Conservation (phyloP, 208 protist genomes). For the Phytomonas francai region DNA sequence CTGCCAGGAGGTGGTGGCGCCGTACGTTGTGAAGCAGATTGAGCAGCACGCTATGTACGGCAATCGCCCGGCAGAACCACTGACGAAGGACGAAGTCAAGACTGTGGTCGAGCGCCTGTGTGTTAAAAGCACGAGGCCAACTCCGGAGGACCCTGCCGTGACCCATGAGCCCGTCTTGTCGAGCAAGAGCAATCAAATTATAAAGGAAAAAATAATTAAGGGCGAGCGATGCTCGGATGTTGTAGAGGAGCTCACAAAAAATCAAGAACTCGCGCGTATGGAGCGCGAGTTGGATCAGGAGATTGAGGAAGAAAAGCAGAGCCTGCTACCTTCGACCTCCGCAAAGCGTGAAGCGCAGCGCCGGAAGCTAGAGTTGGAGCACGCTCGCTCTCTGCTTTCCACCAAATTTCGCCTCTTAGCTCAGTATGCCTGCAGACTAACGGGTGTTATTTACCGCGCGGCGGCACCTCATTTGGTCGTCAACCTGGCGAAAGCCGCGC, state of each 20-base stretch:
- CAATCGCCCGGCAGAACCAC: slow-evolving; percentile 3
- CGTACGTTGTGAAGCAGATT: slow-evolving; percentile 47
- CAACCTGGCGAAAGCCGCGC: slow-evolving; percentile 37
- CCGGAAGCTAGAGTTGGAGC: slow-evolving; percentile 29
- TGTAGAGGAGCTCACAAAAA: slow-evolving; percentile 28
- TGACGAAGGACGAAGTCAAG: slow-evolving; percentile 28
- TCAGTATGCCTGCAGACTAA: slow-evolving; percentile 11
- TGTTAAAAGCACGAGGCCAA: slow-evolving; percentile 21
- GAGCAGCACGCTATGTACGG: slow-evolving; percentile 28
- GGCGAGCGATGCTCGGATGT: slow-evolving; percentile 38
- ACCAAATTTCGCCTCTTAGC: slow-evolving; percentile 56
- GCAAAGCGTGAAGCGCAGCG: slow-evolving; percentile 19
- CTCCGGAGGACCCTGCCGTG: not conserved
- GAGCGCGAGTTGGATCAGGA: slow-evolving; percentile 20
- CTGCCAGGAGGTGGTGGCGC: slow-evolving; percentile 42
- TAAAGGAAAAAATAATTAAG: slow-evolving; percentile 26
- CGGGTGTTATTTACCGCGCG: slow-evolving; percentile 20
- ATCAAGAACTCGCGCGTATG: slow-evolving; percentile 17
- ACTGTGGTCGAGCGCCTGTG: slow-evolving; percentile 65
- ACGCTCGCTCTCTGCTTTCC: slow-evolving; percentile 27
- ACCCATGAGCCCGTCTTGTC: slow-evolving; percentile 37
- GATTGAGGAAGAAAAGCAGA: slow-evolving; percentile 21
- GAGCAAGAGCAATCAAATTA: slow-evolving; percentile 42
- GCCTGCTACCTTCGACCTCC: slow-evolving; percentile 16
- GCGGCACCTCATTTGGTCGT: slow-evolving; percentile 31